Conservation (phyloP, 2,329 filamentous ascomycete species). For the Paraphaeosphaeria minitans region DNA sequence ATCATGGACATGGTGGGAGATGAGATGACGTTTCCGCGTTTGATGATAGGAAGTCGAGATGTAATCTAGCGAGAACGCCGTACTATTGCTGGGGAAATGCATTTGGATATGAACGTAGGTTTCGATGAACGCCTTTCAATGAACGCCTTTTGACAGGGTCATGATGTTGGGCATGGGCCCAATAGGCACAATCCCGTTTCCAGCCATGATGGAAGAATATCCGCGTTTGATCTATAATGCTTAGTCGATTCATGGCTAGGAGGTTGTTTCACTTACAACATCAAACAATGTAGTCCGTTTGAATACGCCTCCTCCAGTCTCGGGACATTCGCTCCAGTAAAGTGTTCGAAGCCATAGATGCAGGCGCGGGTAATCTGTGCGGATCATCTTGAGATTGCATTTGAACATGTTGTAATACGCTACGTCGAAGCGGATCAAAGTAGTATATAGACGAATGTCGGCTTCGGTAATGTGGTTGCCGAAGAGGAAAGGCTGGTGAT, state of each 20-base stretch:
- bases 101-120: neutral
- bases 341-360: slow-evolving; percentile 80
- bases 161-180: slow-evolving; percentile 26
- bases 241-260: neutral
- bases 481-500: slow-evolving; percentile 71
- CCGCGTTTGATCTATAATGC: slow-evolving; percentile 35
- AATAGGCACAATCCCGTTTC: slow-evolving; percentile 28
- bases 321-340: slow-evolving; percentile 70
- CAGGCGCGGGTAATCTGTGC: slow-evolving; percentile 78
- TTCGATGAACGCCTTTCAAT: too few species aligned
- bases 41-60: neutral
- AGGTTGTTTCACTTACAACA: slow-evolving; percentile 18
- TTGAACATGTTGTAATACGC: slow-evolving; percentile 64
- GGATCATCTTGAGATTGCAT: slow-evolving; percentile 84
- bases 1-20: neutral
- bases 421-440: slow-evolving; percentile 64
- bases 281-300: slow-evolving; percentile 37
- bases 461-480: slow-evolving; percentile 62
- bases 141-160: slow-evolving; percentile 14
- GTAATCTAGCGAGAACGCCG: neutral
- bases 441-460: slow-evolving; percentile 57
- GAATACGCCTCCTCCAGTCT: slow-evolving; percentile 36
- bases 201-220: slow-evolving; percentile 31
- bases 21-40: neutral
- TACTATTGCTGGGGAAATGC: neutral